phyloP scores from a whole-genome alignment of 2,329 filamentous ascomycete genomes.

The Microdochium bolleyi region DNA sequence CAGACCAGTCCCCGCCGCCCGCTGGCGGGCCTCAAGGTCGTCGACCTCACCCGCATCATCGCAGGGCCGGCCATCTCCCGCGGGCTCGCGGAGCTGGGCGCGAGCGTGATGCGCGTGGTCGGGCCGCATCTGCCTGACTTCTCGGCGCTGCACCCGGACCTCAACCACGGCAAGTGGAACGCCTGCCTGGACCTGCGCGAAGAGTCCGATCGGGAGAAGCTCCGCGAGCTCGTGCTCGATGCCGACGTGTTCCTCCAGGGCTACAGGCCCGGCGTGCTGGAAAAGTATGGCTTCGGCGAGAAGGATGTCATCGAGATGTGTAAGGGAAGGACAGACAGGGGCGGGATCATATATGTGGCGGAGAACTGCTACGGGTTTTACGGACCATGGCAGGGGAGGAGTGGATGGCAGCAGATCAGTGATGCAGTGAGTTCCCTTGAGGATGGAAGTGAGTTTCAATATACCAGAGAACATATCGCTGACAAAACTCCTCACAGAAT shows the following conservation, averaged over 20 bases:
- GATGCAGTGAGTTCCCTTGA: constrained; percentile 25
- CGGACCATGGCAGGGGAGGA: constrained; percentile 34
- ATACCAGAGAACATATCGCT: too few relatives aligned
- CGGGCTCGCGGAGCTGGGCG: constrained; percentile 34
- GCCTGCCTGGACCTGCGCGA: constrained; percentile 31
- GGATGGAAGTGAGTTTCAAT: too few relatives aligned
- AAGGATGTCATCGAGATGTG: constrained; percentile 30
- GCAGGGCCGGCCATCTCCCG: constrained; percentile 35
- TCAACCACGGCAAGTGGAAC: constrained; percentile 43
- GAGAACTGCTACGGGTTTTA: constrained; percentile 48
- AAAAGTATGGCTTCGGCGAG: constrained; percentile 34
- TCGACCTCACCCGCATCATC: constrained; percentile 39
- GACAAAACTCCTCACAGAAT: constrained; percentile 9
- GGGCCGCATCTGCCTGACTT: constrained; percentile 29
- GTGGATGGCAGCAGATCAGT: constrained; percentile 45
- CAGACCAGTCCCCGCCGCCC: constrained; percentile 25
- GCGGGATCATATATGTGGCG: constrained; percentile 35
- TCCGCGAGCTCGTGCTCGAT: constrained; percentile 31
- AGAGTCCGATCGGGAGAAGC: constrained; percentile 24
- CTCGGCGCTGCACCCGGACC: constrained; percentile 30
- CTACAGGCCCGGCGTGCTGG: constrained; percentile 37
- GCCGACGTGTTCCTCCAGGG: constrained; percentile 43
- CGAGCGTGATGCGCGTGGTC: constrained; percentile 36
- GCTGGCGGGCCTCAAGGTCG: constrained; percentile 36
- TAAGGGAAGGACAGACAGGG: constrained; percentile 20